phyloP scores from a whole-genome alignment of 257 asterid genomes.

The Nicotiana knightiana region DNA sequence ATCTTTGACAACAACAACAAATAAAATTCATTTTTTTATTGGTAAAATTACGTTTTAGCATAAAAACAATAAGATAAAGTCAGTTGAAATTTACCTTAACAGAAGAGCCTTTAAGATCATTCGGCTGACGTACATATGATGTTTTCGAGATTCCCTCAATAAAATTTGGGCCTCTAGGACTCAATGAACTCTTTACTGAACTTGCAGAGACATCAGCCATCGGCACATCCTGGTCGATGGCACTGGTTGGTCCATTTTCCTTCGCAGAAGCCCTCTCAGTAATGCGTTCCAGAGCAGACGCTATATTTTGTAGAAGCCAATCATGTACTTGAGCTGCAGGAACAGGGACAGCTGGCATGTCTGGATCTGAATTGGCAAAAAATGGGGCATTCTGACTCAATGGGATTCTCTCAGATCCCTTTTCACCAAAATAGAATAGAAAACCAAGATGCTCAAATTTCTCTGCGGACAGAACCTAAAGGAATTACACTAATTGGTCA shows the following conservation, averaged over 20 bases:
- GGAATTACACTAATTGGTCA: conserved; percentile 13
- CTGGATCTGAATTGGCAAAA: conserved; percentile 89
- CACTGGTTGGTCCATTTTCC: conserved; percentile 63
- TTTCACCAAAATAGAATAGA: conserved; percentile 73
- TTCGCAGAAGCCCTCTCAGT: conserved; percentile 69
- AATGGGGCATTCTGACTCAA: conserved; percentile 79
- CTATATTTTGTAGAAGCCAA: conserved; percentile 80
- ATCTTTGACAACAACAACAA: background rate
- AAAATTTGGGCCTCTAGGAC: conserved; percentile 67
- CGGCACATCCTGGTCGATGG: conserved; percentile 69
- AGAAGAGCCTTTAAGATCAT: conserved; percentile 81
- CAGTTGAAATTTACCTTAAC: conserved; percentile 50
- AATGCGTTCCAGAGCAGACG: conserved; percentile 63
- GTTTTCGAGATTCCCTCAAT: conserved; percentile 92
- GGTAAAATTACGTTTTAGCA: too few species aligned
- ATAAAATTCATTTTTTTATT: background rate
- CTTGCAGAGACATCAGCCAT: conserved; percentile 64
- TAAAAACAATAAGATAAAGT: background rate
- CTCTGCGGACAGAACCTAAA: conserved; percentile 69
- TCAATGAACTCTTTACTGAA: conserved; percentile 39
- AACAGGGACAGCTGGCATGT: conserved; percentile 93
- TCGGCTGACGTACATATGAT: conserved; percentile 73
- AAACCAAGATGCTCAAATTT: conserved; percentile 75
- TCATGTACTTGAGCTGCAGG: conserved; percentile 85
- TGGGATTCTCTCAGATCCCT: conserved; percentile 56